Evolutionary conservation across 352 stramenopile genomes (phyloP), one percentile per base, ranked within the genome.

Genomic region (Phytopythium litorale): DNA sequence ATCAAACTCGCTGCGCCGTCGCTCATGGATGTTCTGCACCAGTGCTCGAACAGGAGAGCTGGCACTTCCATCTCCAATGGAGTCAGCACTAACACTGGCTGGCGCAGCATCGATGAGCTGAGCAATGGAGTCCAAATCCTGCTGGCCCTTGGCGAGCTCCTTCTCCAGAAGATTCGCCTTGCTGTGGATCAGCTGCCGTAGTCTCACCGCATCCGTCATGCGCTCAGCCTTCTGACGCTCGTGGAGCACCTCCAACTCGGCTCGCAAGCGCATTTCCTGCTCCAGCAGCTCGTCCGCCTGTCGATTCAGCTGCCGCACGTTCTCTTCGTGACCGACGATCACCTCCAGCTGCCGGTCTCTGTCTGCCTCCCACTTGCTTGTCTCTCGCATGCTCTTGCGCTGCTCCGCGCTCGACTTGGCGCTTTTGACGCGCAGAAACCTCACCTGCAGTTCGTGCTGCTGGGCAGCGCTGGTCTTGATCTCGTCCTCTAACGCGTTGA

Each of bases 61-160:
- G 28, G 40, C 11, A 33, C 16, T 16, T 33, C 21, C 56, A 25
- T 51, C 69, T 53, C 13, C 58, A 37, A 21, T 58, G 58, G 23
- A 49, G 48, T 18, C 15, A 32, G 5, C 23, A 33, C 2, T 15
- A 16, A 12, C 21, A 35, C 7, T 37, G 15, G 15, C 7, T 19
- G 48, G 48, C 13, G 18, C 48, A 3, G 65, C 67, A 1, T 67
- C 67, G 5, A 87, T 66, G 2, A 87, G 43, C 23, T 81, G 64
- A 1, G 75, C 63, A 19, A 86, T 81, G 30, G 68, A 84, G 2
- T 80, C 77, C 49, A 87, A 32, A 48, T 87, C 79, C 49, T 73
- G 30, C 35, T 71, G 70, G 0, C 69, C 75, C 38, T 84, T 87
- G 0, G 59, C 48, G 21, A 89, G 60, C 60, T 89, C 75, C 3